Evolutionary conservation across 108 stramenopile genomes (phyloP), one percentile per base, ranked within the genome.

Genomic region (Discostella pseudostelligera): DNA sequence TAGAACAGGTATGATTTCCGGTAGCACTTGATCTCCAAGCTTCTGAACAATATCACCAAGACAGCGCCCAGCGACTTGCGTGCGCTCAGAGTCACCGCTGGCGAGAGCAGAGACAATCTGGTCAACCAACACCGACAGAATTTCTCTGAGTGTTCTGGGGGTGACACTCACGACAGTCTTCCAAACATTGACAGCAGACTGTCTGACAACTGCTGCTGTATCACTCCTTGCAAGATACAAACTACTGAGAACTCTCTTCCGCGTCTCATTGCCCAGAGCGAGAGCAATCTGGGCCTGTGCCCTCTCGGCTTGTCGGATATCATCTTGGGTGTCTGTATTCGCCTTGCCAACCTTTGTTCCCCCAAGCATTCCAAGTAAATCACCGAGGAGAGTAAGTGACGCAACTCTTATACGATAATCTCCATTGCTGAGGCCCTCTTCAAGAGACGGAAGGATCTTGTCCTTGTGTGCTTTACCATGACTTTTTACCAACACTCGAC

Each of bases 101-200:
- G 94, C 87, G 55, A 98, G 82, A 39, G 85, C 71, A 21, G 62
- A 49, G 14, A 99, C 94, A 50, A 99, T 81, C 45, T 86, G 87
- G 45, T 72, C 76, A 25, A 98, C 95, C 54, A 99, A 75, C 22
- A 83, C 73, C 6, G 85, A 93, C 28, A 99, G 86, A 59, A 99
- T 96, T 67, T 99, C 97, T 40, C 90, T 80, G 46, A 99, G 70
- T 1, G 92, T 91, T 42, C 97, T 76, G 3, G 94, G 95, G 10
- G 97, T 98, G 57, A 98, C 96, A 50, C 84, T 86, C 7, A 99
- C 97, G 20, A 98, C 90, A 25, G 95, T 93, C 85, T 99, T 99
- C 98, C 98, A 99, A 24, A 97, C 97, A 73, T 95, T 90, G 22
- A 98, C 72, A 26, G 99, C 97, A 25, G 72, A 74, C 63, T 97